phyloP scores from a whole-genome alignment of 495 filamentous ascomycete species.

The Aspergillus olivimuriae region DNA sequence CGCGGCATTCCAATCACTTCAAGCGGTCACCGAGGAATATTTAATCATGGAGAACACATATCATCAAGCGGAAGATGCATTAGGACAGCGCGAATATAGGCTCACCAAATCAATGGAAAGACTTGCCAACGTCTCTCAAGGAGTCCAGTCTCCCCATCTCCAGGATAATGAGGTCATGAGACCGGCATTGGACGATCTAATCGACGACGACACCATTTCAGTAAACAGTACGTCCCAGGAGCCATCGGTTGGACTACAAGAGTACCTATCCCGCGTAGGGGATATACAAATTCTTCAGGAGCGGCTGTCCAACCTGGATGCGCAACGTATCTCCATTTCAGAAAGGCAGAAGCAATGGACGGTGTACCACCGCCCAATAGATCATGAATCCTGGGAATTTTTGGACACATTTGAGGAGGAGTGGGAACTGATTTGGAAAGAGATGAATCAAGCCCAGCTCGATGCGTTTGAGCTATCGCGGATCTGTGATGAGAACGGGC shows the following conservation, averaged over 20 bases:
- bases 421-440: conserved; percentile 10
- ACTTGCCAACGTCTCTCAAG: conserved; percentile 4
- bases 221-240: not conserved
- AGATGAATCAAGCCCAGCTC: conserved; percentile 14
- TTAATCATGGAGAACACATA: conserved; percentile 20
- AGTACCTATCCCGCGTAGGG: conserved; percentile 23
- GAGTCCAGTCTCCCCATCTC: not conserved
- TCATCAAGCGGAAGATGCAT: conserved; percentile 19
- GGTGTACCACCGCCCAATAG: conserved; percentile 13
- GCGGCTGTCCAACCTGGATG: conserved; percentile 19
- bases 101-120: conserved; percentile 16
- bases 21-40: conserved; percentile 12
- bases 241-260: conserved; percentile 7
- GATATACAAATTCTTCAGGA: conserved; percentile 23
- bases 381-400: conserved; percentile 19
- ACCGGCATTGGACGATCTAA: not conserved
- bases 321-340: conserved; percentile 13
- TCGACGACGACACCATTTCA: not conserved
- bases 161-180: not conserved
- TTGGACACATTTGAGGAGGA: conserved; percentile 16
- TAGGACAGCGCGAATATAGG: conserved; percentile 19
- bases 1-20: conserved; percentile 12
- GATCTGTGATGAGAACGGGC: conserved; percentile 15
- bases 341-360: conserved; percentile 13
- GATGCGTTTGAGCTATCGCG: conserved; percentile 14